Percentiles rank a stretch among this genome's conserved stretches.
These are phyloP conservation scores for Achaetomium macrosporum DNA, from an alignment of 2,329 filamentous ascomycete genomes.

Conservation along the genomic window DNA sequence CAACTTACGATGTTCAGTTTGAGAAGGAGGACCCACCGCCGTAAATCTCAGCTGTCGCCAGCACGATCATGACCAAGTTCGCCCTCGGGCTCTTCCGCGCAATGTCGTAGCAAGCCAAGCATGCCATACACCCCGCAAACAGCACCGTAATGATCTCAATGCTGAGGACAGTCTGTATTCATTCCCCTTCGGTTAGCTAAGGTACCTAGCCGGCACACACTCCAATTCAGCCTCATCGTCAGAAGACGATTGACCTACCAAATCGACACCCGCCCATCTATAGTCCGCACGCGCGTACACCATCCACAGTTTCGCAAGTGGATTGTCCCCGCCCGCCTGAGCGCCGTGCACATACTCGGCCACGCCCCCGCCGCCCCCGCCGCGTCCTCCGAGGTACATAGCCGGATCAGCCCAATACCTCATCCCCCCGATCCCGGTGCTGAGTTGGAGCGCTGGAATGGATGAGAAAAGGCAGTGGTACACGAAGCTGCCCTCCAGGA, in stretches of 20 bases:
- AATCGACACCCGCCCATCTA: slow-evolving; percentile 58
- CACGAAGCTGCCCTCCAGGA: slow-evolving; percentile 85
- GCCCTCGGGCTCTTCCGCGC: slow-evolving; percentile 48
- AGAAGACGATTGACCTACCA: slow-evolving; percentile 35
- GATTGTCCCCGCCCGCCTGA: slow-evolving; percentile 49
- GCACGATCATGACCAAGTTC: slow-evolving; percentile 57
- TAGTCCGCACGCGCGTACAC: slow-evolving; percentile 60
- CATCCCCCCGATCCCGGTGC: slow-evolving; percentile 27
- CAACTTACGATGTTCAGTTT: not conserved
- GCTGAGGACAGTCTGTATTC: slow-evolving; percentile 49
- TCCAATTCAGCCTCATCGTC: not conserved
- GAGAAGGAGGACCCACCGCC: slow-evolving; percentile 39
- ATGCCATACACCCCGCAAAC: slow-evolving; percentile 54
- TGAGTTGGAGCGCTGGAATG: slow-evolving; percentile 29
- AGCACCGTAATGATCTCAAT: slow-evolving; percentile 62
- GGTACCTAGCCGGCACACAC: not conserved
- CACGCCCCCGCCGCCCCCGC: slow-evolving; percentile 27
- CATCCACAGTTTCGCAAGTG: slow-evolving; percentile 60
- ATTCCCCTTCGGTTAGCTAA: not conserved
- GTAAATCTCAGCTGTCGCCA: slow-evolving; percentile 62
- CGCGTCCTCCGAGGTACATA: slow-evolving; percentile 45
- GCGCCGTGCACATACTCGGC: slow-evolving; percentile 48
- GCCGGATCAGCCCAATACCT: slow-evolving; percentile 42
- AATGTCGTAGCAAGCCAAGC: slow-evolving; percentile 56
- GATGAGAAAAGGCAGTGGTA: slow-evolving; percentile 85